A percentile compares a stretch with the other conserved stretches of the same genome.
These are phyloP conservation scores for Trichomonas vaginalis DNA, from an alignment of 208 protist species.

Conservation along the genomic window DNA sequence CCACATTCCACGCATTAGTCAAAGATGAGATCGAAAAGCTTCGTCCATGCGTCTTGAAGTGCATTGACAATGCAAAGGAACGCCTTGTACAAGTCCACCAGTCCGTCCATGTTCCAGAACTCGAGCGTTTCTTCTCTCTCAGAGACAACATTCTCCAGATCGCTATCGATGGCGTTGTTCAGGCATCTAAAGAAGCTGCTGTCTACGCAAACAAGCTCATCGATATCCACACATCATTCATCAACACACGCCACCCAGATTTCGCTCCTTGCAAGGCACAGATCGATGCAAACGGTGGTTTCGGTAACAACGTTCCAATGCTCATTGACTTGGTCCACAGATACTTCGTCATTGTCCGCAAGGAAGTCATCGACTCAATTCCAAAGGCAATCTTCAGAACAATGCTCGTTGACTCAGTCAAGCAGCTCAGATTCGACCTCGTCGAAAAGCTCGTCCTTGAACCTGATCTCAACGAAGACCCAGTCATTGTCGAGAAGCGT, in stretches of 20 bases:
- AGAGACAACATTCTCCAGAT: neutral
- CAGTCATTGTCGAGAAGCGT: neutral
- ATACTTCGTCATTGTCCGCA: neutral
- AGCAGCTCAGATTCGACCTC: neutral
- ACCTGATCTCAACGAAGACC: neutral
- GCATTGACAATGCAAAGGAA: neutral
- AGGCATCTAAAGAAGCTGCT: neutral
- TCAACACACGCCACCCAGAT: neutral
- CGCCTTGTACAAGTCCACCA: neutral
- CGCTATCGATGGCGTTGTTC: neutral
- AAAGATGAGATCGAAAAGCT: slow-evolving; percentile 17
- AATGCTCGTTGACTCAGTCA: neutral
- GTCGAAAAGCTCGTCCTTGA: neutral
- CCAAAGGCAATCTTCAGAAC: neutral
- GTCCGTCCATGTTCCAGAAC: neutral
- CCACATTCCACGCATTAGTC: neutral
- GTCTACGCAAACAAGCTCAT: neutral
- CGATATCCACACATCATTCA: neutral
- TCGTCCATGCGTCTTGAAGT: neutral
- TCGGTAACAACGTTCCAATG: neutral
- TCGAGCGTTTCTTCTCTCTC: neutral
- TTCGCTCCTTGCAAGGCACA: neutral
- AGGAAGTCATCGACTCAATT: neutral
- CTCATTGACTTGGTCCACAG: neutral
- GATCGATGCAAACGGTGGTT: neutral